These are phyloP conservation scores for Ephemerocybe angulata DNA, from an alignment of 768 basidiomycete species.

Conservation along the genomic window DNA sequence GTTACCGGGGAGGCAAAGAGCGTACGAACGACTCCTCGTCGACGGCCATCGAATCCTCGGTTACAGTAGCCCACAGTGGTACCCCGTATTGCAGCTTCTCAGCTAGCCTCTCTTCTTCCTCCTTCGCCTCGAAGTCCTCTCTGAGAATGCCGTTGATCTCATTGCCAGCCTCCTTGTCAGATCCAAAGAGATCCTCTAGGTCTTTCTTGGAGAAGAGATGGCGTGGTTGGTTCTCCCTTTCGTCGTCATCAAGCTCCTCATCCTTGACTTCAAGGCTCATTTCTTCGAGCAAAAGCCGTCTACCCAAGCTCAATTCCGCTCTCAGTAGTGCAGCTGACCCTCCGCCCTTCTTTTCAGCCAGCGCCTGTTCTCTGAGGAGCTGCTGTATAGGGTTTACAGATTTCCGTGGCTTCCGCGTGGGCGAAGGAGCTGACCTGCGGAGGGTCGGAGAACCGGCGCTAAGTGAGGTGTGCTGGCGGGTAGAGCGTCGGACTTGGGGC, in stretches of 20 bases:
- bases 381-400: no score
- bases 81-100: neutral
- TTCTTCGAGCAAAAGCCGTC: no score
- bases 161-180: no score
- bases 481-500: no score
- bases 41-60: no score
- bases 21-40: neutral
- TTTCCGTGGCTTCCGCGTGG: conserved; percentile 5
- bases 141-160: no score
- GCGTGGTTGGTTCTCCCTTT: conserved; percentile 7
- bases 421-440: neutral
- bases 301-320: no score
- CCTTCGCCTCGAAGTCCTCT: no score
- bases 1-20: conserved; percentile 11
- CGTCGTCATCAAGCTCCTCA: neutral
- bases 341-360: conserved; percentile 35
- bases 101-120: conserved; percentile 22
- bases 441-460: neutral
- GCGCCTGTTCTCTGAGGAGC: conserved; percentile 52
- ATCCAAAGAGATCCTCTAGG: no score
- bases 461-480: neutral
- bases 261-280: no score
- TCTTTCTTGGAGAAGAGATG: conserved; percentile 26
- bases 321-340: conserved; percentile 39
- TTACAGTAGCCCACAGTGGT: conserved; percentile 1